These are phyloP conservation scores for Dryas alaskensis DNA, from an alignment of 306 rosid species.

Conservation along the genomic window DNA sequence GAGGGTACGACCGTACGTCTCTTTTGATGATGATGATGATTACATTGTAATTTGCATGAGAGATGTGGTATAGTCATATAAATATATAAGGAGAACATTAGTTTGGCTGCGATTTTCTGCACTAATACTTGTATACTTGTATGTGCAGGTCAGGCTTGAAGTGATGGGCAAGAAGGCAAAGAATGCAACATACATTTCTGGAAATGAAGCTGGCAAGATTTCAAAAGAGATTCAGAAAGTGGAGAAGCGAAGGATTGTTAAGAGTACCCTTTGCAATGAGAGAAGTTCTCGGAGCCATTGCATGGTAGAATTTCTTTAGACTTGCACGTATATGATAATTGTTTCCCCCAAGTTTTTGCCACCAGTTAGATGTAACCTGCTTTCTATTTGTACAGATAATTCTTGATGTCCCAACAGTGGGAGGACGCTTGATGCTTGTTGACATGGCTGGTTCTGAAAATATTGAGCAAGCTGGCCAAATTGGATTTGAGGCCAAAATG, in stretches of 20 bases:
- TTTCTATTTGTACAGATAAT: constrained; percentile 54
- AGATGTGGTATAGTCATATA: not conserved
- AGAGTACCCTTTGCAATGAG: constrained; percentile 95
- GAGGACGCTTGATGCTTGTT: constrained; percentile 95
- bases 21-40: not conserved
- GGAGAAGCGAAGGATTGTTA: constrained; percentile 92
- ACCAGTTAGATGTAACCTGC: constrained; percentile 11
- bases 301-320: constrained; percentile 53
- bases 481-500: constrained; percentile 97
- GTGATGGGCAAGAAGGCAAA: constrained; percentile 99
- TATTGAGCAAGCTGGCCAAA: constrained; percentile 98
- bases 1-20: not conserved
- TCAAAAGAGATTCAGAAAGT: constrained; percentile 98
- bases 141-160: constrained; percentile 80
- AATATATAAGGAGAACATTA: not conserved
- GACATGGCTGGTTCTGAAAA: constrained; percentile 99
- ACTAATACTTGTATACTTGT: not conserved
- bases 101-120: not conserved
- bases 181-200: constrained; percentile 91
- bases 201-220: constrained; percentile 94
- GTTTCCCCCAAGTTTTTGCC: constrained; percentile 9
- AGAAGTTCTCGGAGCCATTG: constrained; percentile 99
- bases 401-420: constrained; percentile 91
- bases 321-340: not conserved
- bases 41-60: not conserved